Conservation (phyloP, 2,329 filamentous ascomycete species). For the Paecilomyces fulvus region DNA sequence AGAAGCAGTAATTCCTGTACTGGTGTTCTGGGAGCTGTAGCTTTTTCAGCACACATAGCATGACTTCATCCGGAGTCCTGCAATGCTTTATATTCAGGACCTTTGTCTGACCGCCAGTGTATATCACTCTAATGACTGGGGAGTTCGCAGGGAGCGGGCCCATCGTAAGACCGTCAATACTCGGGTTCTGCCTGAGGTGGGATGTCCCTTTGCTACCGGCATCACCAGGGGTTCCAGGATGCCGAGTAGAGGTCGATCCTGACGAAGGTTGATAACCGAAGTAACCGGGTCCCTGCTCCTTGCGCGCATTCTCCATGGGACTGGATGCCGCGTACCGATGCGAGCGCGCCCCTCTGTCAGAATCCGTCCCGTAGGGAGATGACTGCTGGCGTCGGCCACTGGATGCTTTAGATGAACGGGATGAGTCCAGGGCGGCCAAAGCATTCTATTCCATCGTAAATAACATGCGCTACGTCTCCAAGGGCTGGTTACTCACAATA, state of each 20-base stretch:
- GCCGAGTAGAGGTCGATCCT: constrained; percentile 45
- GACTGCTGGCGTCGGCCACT: constrained; percentile 58
- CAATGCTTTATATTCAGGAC: constrained; percentile 90
- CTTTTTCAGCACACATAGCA: constrained; percentile 80
- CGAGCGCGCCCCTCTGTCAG: constrained; percentile 42
- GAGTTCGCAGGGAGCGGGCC: constrained; percentile 77
- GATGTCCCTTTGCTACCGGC: constrained; percentile 53
- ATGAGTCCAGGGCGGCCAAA: constrained; percentile 66
- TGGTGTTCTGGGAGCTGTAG: constrained; percentile 83
- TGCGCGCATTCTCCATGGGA: constrained; percentile 45
- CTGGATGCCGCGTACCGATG: constrained; percentile 55
- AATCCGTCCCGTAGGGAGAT: constrained; percentile 59
- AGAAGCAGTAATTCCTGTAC: constrained; percentile 94
- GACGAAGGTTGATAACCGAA: constrained; percentile 48
- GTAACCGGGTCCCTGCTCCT: constrained; percentile 45
- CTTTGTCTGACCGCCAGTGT: constrained; percentile 81
- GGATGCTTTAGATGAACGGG: constrained; percentile 50
- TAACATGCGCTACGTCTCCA: background rate
- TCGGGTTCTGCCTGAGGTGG: constrained; percentile 73
- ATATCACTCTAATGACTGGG: constrained; percentile 87
- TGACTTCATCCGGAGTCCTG: constrained; percentile 85
- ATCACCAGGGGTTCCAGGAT: constrained; percentile 56
- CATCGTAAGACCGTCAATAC: constrained; percentile 78
- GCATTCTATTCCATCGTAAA: constrained; percentile 56
- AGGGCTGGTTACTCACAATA: constrained; percentile 52